A percentile compares a stretch with the other conserved stretches of the same genome.
These are phyloP conservation scores for Opeltia flavorubescens DNA, from an alignment of 495 filamentous ascomycete species.

Conservation along the genomic window DNA sequence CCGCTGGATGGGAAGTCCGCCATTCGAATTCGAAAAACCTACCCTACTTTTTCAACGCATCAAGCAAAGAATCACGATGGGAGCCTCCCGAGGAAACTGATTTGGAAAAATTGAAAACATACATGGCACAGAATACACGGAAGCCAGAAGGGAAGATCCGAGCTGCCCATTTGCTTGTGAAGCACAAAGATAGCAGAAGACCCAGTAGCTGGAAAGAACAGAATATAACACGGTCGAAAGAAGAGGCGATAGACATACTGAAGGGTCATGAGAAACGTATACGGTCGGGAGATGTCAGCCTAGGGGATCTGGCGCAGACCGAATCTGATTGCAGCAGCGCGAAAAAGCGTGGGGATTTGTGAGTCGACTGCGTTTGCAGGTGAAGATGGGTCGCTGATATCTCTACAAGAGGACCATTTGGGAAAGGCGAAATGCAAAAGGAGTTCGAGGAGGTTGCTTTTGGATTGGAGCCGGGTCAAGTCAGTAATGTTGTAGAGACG, in stretches of 20 bases:
- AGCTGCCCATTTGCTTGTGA: conserved; percentile 78
- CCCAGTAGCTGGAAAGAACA: conserved; percentile 86
- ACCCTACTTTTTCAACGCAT: conserved; percentile 91
- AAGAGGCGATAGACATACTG: conserved; percentile 70
- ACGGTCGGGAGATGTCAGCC: conserved; percentile 42
- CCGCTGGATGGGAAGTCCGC: conserved; percentile 80
- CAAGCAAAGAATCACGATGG: conserved; percentile 77
- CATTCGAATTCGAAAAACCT: conserved; percentile 95
- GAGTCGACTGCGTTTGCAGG: conserved; percentile 17
- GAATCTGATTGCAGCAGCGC: conserved; percentile 95
- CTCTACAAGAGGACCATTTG: conserved; percentile 64
- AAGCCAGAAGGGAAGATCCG: conserved; percentile 74
- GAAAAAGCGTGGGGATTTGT: conserved; percentile 84
- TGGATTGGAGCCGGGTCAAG: conserved; percentile 65
- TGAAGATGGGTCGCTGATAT: conserved; percentile 5
- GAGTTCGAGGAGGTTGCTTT: conserved; percentile 96
- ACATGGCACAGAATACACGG: conserved; percentile 77
- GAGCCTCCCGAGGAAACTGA: conserved; percentile 80
- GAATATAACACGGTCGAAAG: conserved; percentile 74
- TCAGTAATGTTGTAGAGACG: conserved; percentile 76
- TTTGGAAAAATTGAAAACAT: conserved; percentile 75
- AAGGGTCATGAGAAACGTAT: conserved; percentile 60
- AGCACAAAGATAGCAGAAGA: conserved; percentile 74
- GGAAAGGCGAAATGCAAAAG: conserved; percentile 91
- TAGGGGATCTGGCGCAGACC: conserved; percentile 70